Evolutionary conservation across 2,329 filamentous ascomycete species (phyloP).

Genomic region (Epichloe typhina): DNA sequence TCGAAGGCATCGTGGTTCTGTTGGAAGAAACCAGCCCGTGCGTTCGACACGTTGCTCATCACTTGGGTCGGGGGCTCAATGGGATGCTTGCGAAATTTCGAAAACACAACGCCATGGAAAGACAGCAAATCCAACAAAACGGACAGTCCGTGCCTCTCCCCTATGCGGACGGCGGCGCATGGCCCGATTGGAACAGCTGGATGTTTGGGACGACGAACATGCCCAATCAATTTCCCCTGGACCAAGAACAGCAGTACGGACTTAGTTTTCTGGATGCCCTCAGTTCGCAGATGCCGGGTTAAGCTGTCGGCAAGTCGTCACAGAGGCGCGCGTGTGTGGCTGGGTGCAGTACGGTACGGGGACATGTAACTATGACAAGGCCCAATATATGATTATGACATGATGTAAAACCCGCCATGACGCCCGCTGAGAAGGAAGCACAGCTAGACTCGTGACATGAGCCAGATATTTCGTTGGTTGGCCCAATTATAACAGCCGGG

Average conservation of each 20-base stretch:
- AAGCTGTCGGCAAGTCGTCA: neutral
- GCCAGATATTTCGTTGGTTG: too few species aligned
- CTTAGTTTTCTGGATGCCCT: constrained; percentile 14
- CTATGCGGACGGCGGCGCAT: constrained; percentile 1
- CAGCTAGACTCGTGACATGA: too few species aligned
- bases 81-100: constrained; percentile 18
- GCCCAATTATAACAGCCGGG: too few species aligned
- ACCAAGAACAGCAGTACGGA: constrained; percentile 12
- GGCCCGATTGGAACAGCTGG: constrained; percentile 14
- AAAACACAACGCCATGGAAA: constrained; percentile 6
- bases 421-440: too few species aligned
- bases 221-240: constrained; percentile 7
- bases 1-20: constrained; percentile 14
- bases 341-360: neutral
- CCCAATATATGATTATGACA: too few species aligned
- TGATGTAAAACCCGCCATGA: too few species aligned
- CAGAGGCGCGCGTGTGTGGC: neutral
- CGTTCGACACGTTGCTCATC: constrained; percentile 17
- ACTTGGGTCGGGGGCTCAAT: constrained; percentile 16
- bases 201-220: constrained; percentile 12
- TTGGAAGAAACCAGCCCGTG: constrained; percentile 14
- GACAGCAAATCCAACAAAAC: constrained; percentile 4
- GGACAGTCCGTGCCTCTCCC: neutral
- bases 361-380: neutral
- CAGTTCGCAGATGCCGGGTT: constrained; percentile 15